Base-by-base conservation (phyloP, 2,329 filamentous ascomycete genomes). In the Cladosporium sp. region DNA sequence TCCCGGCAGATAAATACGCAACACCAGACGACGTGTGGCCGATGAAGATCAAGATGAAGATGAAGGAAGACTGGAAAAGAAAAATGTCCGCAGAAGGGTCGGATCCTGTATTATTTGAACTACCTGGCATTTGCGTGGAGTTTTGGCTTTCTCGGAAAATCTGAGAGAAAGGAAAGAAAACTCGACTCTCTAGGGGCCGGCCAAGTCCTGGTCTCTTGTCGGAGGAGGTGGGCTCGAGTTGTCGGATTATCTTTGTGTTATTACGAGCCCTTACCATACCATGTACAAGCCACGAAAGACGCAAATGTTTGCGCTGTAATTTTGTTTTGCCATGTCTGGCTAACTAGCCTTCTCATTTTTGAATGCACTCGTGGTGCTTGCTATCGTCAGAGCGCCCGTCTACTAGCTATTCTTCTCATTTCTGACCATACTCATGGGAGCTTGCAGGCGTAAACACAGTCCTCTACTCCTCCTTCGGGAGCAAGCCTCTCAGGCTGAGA, bases 401-500 rank as follows among this genome's bases (percentile, higher is more conserved):
- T 46, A 23, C 39, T 46, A 10, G 39, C 34, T n/a, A 25, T 30
- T 39, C 36, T n/a, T 43, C 39, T 46, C 39, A 10, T n/a, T 43
- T 21, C 39, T 46, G 39, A 46, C n/a, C 39, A 21, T 21, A 46
- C 39, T 11, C n/a, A 21, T 13, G n/a, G n/a, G 18, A n/a, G 23
- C 48, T 26, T 51, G 14, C 56, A 39, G 13, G 14, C 39, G 39
- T 46, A n/a, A 46, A 23, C 8, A 46, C 39, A 46, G n/a, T n/a
- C 8, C 13, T 65, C 46, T 54, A 58, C 54, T 70, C 65, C 65
- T 72, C 65, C 67, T 72, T 70, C 14, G 71, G 68, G 66, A 73
- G 67, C 74, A 98, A 78, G 59, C 95, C 94, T 66, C 95, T 86
- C 75, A 99, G 81, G 26, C 91, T 94, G 65, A 99, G 81, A 77